phyloP scores from a whole-genome alignment of 2,329 filamentous ascomycete genomes.

The Botryotinia calthae region DNA sequence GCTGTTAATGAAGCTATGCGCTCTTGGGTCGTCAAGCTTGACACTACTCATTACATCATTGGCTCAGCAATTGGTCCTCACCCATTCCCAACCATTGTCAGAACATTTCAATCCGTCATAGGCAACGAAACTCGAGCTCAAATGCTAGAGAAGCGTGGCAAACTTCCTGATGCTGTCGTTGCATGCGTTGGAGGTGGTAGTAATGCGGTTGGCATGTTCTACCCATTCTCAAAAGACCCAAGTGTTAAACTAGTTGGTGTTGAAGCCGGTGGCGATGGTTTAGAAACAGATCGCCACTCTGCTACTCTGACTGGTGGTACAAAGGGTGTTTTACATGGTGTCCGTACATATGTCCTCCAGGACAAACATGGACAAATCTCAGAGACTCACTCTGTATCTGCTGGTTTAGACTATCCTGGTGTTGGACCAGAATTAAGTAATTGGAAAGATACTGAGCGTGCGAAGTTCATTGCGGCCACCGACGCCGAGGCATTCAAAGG shows the following conservation, averaged over 20 bases:
- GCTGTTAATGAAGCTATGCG: slow-evolving; percentile 95
- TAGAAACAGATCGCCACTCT: slow-evolving; percentile 81
- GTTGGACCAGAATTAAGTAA: slow-evolving; percentile 87
- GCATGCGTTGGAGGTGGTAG: slow-evolving; percentile 94
- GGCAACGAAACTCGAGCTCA: slow-evolving; percentile 92
- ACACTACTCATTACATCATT: slow-evolving; percentile 97
- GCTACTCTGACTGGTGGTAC: slow-evolving; percentile 83
- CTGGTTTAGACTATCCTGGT: slow-evolving; percentile 94
- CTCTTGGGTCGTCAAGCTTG: slow-evolving; percentile 88
- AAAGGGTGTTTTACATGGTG: slow-evolving; percentile 93
- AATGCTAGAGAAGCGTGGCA: slow-evolving; percentile 79
- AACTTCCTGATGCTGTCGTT: slow-evolving; percentile 92
- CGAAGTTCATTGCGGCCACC: slow-evolving; percentile 86
- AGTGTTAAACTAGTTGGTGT: slow-evolving; percentile 88
- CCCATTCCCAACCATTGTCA: slow-evolving; percentile 95
- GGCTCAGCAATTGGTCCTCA: slow-evolving; percentile 96
- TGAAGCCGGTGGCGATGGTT: slow-evolving; percentile 89
- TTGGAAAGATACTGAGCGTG: slow-evolving; percentile 89
- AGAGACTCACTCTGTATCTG: slow-evolving; percentile 95
- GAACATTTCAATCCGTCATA: slow-evolving; percentile 96
- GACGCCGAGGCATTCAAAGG: slow-evolving; percentile 87
- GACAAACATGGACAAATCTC: slow-evolving; percentile 88
- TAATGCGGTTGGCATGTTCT: slow-evolving; percentile 98
- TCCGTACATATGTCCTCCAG: slow-evolving; percentile 93
- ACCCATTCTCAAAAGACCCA: slow-evolving; percentile 83